Percentiles rank a stretch among this genome's conserved stretches.
Conservation (phyloP, 148 eudicot genomes). For the Pouteria glomerata region DNA sequence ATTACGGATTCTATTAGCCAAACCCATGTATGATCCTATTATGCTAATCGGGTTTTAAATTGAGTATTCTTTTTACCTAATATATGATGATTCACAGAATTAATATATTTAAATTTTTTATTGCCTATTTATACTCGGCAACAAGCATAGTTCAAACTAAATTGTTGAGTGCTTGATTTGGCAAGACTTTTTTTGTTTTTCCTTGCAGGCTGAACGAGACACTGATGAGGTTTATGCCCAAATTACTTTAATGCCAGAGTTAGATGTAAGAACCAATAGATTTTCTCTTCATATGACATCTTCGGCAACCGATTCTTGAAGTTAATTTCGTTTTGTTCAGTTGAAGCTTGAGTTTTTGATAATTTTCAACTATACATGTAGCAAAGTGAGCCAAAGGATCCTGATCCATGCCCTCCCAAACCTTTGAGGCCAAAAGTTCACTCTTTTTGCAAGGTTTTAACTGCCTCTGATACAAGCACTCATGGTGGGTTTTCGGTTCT, state of each 20-base stretch:
- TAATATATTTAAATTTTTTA: too few species aligned
- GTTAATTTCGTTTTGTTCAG: background rate
- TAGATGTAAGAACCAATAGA: conserved; percentile 44
- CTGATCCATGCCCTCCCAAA: conserved; percentile 50
- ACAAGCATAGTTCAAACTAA: too few species aligned
- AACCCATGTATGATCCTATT: too few species aligned
- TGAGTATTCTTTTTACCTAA: too few species aligned
- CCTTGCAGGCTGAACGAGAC: conserved; percentile 78
- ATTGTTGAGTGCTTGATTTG: too few species aligned
- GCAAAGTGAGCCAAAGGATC: conserved; percentile 62
- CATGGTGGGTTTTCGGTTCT: conserved; percentile 97
- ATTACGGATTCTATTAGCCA: background rate
- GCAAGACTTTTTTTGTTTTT: too few species aligned
- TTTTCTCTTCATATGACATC: conserved; percentile 6
- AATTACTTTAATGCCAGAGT: conserved; percentile 67
- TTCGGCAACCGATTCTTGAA: background rate
- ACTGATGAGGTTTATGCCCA: conserved; percentile 94
- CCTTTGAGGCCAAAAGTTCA: conserved; percentile 53
- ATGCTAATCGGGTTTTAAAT: too few species aligned
- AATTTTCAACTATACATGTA: conserved; percentile 18
- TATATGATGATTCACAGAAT: too few species aligned
- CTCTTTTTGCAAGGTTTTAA: conserved; percentile 79
- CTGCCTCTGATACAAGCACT: conserved; percentile 92
- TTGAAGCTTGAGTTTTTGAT: background rate
- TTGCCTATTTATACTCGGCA: too few species aligned